These are phyloP conservation scores for Mycena crocata DNA, from an alignment of 768 basidiomycete genomes.

Conservation along the genomic window DNA sequence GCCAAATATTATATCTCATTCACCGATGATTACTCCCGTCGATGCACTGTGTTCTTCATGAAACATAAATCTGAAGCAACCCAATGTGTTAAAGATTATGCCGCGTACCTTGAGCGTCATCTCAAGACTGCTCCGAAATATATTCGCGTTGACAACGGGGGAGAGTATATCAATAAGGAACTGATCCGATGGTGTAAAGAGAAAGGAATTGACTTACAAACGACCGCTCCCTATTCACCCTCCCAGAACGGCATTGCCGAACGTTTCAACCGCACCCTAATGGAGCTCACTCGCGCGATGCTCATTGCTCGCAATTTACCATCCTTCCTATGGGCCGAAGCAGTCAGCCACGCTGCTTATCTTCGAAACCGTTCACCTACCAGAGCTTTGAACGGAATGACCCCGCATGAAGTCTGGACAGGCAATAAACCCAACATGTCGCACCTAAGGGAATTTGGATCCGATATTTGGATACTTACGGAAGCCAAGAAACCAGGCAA, in stretches of 20 bases:
- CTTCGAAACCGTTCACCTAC: constrained; percentile 9
- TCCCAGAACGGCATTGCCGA: constrained; percentile 14
- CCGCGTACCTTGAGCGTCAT: neutral
- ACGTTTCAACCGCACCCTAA: constrained; percentile 13
- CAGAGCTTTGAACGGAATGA: constrained; percentile 10
- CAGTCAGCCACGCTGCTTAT: constrained; percentile 12
- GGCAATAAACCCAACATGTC: constrained; percentile 8
- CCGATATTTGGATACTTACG: constrained; percentile 1
- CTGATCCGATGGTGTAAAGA: constrained; percentile 11
- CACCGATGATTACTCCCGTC: neutral
- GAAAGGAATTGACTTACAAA: constrained; percentile 11
- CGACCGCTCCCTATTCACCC: constrained; percentile 15
- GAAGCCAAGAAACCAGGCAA: too few relatives aligned
- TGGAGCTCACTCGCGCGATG: constrained; percentile 13
- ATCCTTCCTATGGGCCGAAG: constrained; percentile 18
- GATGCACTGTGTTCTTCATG: constrained; percentile 7
- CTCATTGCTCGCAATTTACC: constrained; percentile 16
- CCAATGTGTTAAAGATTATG: constrained; percentile 12
- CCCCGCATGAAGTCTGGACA: constrained; percentile 1
- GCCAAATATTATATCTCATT: constrained; percentile 1
- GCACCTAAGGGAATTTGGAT: constrained; percentile 15
- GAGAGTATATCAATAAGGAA: constrained; percentile 13
- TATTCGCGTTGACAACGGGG: constrained; percentile 12
- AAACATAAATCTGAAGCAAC: constrained; percentile 12
- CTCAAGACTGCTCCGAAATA: neutral